Base-by-base conservation (phyloP, 768 basidiomycete genomes). In the Russula sp. region DNA sequence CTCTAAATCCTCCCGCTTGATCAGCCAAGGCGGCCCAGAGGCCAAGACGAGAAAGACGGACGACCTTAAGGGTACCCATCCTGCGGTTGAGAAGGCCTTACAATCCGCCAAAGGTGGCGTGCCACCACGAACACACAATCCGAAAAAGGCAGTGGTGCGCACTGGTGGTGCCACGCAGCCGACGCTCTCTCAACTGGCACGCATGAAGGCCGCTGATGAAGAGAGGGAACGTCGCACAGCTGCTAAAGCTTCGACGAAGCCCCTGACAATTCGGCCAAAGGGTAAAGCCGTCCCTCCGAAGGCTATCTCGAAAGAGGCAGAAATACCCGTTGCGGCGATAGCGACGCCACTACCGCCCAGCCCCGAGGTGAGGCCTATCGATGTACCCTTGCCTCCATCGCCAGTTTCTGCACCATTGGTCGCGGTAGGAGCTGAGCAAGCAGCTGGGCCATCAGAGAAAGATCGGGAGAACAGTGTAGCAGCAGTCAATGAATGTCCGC, bases 131-230 rank as follows among this genome's bases (percentile, higher is more conserved):
- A 36, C 18, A 5, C 25, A 46, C 1, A 46, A 53, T 16, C 49
- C 53, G 5, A 63, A 63, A 50, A 66, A 65, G 57, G 53, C 41
- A 10, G 48, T 6, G 47, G 56, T 25, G 6, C 66, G 66, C 36
- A 45, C 42, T 1, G 66, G 66, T 18, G 67, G 63, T 10, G 32
- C 65, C 35, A 68, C 49, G 20, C 59, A 67, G 45, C 67, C 67
- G 11, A 68, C 67, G 16, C 60, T 67, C 7, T 68, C 67, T 3
- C 67, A 68, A 42, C 54, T 68, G 8, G 52, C 66, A 8, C 67
- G 67, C 39, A 62, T 57, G 53, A 68, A 68, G 50, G 66, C 66
- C 2, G 41, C 58, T 18, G 47, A 46, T 16, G 45, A 55, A 22
- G 66, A 67, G 32, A 61, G 62, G 43, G 60, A 47, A 51, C 35